Evolutionary conservation across 2,329 filamentous ascomycete species (phyloP).

Genomic region (Colletotrichum liaoningense): DNA sequence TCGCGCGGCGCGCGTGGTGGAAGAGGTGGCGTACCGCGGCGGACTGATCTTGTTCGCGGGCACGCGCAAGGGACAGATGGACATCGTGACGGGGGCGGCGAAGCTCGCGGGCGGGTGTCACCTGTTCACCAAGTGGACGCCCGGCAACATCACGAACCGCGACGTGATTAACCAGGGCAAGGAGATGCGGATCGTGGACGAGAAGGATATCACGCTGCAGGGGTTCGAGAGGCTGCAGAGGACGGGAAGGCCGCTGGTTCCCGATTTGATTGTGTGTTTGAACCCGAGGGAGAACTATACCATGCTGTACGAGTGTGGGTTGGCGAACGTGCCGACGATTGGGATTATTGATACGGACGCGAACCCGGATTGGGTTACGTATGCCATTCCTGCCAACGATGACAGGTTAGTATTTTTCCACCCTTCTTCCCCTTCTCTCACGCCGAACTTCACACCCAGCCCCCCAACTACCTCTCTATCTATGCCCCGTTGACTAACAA

Average conservation of each 20-base stretch:
- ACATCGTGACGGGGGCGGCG: slow-evolving; percentile 84
- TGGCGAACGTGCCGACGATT: slow-evolving; percentile 91
- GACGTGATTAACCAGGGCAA: slow-evolving; percentile 84
- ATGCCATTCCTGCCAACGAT: slow-evolving; percentile 96
- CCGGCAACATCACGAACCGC: slow-evolving; percentile 91
- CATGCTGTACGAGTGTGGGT: slow-evolving; percentile 88
- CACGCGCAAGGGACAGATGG: slow-evolving; percentile 83
- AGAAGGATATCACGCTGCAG: slow-evolving; percentile 69
- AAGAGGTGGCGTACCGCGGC: slow-evolving; percentile 84
- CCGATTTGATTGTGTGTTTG: slow-evolving; percentile 91
- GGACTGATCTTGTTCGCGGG: slow-evolving; percentile 93
- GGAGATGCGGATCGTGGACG: slow-evolving; percentile 80
- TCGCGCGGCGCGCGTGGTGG: slow-evolving; percentile 92
- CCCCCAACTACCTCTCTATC: too few species aligned
- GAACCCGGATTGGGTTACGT: slow-evolving; percentile 94
- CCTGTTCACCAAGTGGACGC: slow-evolving; percentile 92
- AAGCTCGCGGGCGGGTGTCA: slow-evolving; percentile 84
- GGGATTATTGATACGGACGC: slow-evolving; percentile 94
- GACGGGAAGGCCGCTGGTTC: slow-evolving; percentile 76
- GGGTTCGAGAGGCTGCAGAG: slow-evolving; percentile 76
- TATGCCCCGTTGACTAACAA: neutral
- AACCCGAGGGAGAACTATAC: slow-evolving; percentile 95
- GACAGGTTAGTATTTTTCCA: slow-evolving; percentile 73
- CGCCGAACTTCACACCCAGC: too few species aligned
- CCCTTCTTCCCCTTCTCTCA: neutral